These are phyloP conservation scores for Lentinula boryana DNA, from an alignment of 768 basidiomycete species.

Conservation along the genomic window DNA sequence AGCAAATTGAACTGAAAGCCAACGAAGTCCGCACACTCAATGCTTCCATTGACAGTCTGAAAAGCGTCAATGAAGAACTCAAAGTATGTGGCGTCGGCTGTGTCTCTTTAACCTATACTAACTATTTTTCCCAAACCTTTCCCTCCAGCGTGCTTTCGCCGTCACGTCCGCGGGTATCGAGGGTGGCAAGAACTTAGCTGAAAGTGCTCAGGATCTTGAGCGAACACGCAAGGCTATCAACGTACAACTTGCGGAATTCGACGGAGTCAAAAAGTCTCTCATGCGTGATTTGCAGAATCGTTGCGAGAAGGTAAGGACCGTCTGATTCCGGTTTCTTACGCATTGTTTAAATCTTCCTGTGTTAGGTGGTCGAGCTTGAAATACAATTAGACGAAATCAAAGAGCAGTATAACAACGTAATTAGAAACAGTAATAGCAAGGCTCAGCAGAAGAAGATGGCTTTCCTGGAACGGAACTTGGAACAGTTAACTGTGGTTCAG, in stretches of 20 bases:
- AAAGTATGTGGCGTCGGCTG: conserved; percentile 54
- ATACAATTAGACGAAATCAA: conserved; percentile 98
- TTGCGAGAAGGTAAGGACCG: conserved; percentile 81
- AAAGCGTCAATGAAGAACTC: conserved; percentile 95
- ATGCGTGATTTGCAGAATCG: conserved; percentile 99
- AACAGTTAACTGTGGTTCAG: conserved; percentile 92
- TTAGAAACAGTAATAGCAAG: conserved; percentile 96
- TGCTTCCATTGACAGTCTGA: conserved; percentile 84
- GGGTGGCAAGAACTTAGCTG: conserved; percentile 93
- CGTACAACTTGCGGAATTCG: conserved; percentile 97
- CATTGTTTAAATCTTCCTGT: not conserved
- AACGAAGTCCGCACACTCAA: conserved; percentile 84
- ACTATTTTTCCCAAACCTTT: not conserved
- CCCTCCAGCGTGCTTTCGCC: conserved; percentile 82
- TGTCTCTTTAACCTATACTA: not conserved
- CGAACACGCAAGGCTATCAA: conserved; percentile 95
- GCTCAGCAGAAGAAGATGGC: conserved; percentile 99
- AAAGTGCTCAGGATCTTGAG: conserved; percentile 96
- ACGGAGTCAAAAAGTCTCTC: conserved; percentile 96
- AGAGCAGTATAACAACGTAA: conserved; percentile 98
- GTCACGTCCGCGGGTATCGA: conserved; percentile 97
- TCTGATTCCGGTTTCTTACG: conserved; percentile 10
- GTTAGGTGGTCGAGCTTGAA: conserved; percentile 95
- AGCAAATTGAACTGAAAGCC: conserved; percentile 79
- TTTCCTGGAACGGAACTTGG: conserved; percentile 93